phyloP scores from a whole-genome alignment of 352 stramenopile genomes.

The Poterioochromonas sp. region DNA sequence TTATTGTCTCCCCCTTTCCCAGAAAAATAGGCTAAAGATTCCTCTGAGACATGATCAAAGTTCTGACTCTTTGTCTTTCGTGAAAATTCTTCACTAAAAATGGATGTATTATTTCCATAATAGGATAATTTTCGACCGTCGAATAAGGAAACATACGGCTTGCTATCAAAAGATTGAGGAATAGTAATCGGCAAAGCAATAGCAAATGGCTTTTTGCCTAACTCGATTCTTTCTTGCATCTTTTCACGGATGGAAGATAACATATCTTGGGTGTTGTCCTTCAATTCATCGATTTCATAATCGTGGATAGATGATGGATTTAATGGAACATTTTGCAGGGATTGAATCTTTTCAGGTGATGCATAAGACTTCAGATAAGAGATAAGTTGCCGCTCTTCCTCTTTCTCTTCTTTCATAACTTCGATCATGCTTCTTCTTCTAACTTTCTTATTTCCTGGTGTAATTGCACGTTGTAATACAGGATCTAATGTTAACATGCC shows the following conservation, averaged over 20 bases:
- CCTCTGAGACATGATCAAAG: neutral
- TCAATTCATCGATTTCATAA: neutral
- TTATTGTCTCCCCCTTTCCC: too few relatives aligned
- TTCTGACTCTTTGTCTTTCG: neutral
- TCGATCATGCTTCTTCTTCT: neutral
- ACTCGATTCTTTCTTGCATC: neutral
- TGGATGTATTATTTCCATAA: neutral
- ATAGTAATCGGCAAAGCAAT: neutral
- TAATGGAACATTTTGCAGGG: too few relatives aligned
- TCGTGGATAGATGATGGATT: neutral
- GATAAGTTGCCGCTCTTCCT: too few relatives aligned
- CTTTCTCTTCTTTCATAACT: neutral
- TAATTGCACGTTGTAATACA: neutral
- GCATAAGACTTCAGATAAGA: too few relatives aligned
- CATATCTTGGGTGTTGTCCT: constrained; percentile 2
- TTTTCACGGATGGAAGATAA: neutral
- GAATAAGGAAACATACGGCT: constrained; percentile 6
- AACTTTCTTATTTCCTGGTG: neutral
- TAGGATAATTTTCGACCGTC: constrained; percentile 23
- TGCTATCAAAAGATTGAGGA: constrained; percentile 17
- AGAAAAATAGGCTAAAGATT: neutral
- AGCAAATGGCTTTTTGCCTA: neutral
- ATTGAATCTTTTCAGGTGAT: too few relatives aligned
- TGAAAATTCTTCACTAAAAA: neutral
- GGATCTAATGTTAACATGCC: too few relatives aligned